phyloP scores from a whole-genome alignment of 2,329 filamentous ascomycete species.

The Aspergillus neotritici region DNA sequence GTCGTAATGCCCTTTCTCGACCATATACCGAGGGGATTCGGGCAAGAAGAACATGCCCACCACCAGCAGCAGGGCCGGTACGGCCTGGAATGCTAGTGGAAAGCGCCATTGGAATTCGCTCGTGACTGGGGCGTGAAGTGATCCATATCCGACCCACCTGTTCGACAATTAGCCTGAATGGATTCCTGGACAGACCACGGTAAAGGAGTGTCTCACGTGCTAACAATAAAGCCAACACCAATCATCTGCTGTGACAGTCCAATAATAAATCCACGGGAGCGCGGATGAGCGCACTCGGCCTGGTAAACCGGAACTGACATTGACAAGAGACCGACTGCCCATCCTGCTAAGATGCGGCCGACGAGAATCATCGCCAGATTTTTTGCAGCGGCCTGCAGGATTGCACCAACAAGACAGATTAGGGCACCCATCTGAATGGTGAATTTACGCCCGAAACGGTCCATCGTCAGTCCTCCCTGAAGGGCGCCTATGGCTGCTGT shows the following conservation, averaged over 20 bases:
- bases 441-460: slow-evolving; percentile 54
- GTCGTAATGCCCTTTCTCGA: slow-evolving; percentile 42
- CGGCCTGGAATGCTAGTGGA: slow-evolving; percentile 30
- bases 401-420: slow-evolving; percentile 54
- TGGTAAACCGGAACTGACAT: slow-evolving; percentile 58
- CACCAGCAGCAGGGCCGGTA: slow-evolving; percentile 37
- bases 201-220: slow-evolving; percentile 28
- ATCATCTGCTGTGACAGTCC: slow-evolving; percentile 43
- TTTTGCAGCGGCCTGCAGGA: slow-evolving; percentile 54
- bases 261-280: slow-evolving; percentile 49
- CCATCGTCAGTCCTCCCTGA: slow-evolving; percentile 54
- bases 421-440: slow-evolving; percentile 57
- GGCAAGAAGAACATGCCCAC: slow-evolving; percentile 31
- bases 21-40: slow-evolving; percentile 32
- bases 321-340: slow-evolving; percentile 45
- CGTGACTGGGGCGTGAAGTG: slow-evolving; percentile 30
- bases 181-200: not conserved
- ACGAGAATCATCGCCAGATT: slow-evolving; percentile 53
- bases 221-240: slow-evolving; percentile 41
- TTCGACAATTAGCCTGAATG: slow-evolving; percentile 6
- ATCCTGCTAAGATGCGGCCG: slow-evolving; percentile 49
- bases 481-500: slow-evolving; percentile 47
- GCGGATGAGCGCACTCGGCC: slow-evolving; percentile 56
- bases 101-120: slow-evolving; percentile 34
- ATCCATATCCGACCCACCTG: slow-evolving; percentile 46